Evolutionary conservation across 1,284 basidiomycete species (phyloP), one percentile per base, ranked within the genome.

Genomic region (Exobasidium cylindrosporum): DNA sequence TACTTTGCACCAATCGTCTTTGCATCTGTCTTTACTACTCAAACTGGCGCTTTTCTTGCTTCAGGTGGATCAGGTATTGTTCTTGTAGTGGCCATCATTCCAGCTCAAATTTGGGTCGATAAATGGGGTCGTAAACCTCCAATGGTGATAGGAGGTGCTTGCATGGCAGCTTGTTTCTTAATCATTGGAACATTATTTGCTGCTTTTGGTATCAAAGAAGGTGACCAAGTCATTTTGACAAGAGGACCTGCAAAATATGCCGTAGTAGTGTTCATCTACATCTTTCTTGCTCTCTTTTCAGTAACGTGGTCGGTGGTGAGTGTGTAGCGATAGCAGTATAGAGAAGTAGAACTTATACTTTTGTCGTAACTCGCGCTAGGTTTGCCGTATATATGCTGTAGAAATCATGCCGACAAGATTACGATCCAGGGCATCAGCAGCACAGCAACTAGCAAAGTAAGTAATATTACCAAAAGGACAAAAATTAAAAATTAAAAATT

Each of bases 41-140:
- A 43, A 43, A 49, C n/a, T 6, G 57, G 21, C 21, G 23, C 57
- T 32, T 58, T 58, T 21, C 40, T 62, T n/a, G 57, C 43, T 45
- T 59, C 57, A n/a, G 56, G 57, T 50, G 60, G 24, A 14, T 62
- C 46, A 17, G 60, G 56, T 11, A 61, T 59, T 29, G 45, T 59
- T 28, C 32, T 40, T 1, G 56, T 46, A 17, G 21, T 62, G 1
- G 11, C 57, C n/a, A 58, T 43, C 10, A 58, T 58, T 53, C 57
- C 57, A 1, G 57, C 57, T 24, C 57, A 58, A 32, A 58, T 58
- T 24, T 58, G 43, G 32, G 44, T 49, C 6, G 57, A 58, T 47
- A n/a, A 32, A 21, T 58, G 57, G 57, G 57, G 57, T 11, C 32
- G 57, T 26, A 58, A 58, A 40, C 57, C 57, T n/a, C n/a, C 43